Percentiles rank a stretch among this genome's conserved stretches.
These are phyloP conservation scores for Talaromyces marneffei DNA, from an alignment of 2,329 filamentous ascomycete genomes.

Conservation along the genomic window DNA sequence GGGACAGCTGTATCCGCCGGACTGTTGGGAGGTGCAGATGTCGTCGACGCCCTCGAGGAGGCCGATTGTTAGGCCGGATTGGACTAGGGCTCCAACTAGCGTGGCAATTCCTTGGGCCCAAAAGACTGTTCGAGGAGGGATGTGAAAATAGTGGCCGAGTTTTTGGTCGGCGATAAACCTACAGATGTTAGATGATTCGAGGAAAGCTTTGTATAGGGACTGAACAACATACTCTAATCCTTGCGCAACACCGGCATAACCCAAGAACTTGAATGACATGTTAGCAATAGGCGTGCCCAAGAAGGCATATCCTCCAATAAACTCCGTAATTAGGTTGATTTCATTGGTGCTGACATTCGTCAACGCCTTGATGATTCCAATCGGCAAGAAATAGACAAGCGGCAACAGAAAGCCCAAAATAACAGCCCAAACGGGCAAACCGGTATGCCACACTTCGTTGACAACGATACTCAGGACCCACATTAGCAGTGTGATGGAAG, in stretches of 20 bases:
- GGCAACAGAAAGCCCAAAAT: conserved; percentile 42
- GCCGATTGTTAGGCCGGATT: conserved; percentile 47
- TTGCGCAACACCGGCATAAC: conserved; percentile 61
- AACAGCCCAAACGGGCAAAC: conserved; percentile 43
- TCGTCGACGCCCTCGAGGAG: conserved; percentile 43
- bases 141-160: conserved; percentile 48
- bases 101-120: conserved; percentile 48
- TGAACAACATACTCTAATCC: conserved; percentile 43
- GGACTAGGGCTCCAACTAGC: conserved; percentile 45
- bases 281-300: conserved; percentile 44
- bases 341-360: conserved; percentile 47
- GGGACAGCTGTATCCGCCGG: conserved; percentile 56
- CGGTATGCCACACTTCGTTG: conserved; percentile 42
- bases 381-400: conserved; percentile 43
- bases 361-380: conserved; percentile 45
- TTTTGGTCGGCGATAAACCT: conserved; percentile 63
- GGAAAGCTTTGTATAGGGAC: background rate
- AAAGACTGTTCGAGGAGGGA: conserved; percentile 47
- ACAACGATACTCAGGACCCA: conserved; percentile 34
- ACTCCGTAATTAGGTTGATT: conserved; percentile 45
- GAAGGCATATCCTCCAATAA: conserved; percentile 46
- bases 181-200: conserved; percentile 23
- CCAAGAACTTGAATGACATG: conserved; percentile 66
- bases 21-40: conserved; percentile 51
- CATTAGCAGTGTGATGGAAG: conserved; percentile 32